These are phyloP conservation scores for Stachybotrys echinatus DNA, from an alignment of 2,329 filamentous ascomycete genomes.

Conservation along the genomic window DNA sequence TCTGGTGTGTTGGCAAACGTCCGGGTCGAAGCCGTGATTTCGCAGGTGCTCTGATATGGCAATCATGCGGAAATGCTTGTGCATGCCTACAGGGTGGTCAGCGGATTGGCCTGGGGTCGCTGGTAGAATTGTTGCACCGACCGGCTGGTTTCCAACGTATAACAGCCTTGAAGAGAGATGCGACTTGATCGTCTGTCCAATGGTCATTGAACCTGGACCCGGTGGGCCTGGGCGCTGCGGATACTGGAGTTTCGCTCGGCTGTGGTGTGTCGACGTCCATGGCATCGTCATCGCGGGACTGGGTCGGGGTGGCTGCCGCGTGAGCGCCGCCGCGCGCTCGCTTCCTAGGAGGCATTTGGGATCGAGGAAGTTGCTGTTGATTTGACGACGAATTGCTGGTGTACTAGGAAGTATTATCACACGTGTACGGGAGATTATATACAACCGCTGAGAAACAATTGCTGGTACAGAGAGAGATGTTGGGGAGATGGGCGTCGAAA, in stretches of 20 bases:
- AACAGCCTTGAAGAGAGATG: constrained; percentile 85
- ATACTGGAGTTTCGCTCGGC: constrained; percentile 41
- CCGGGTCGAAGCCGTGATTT: constrained; percentile 72
- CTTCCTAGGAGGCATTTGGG: constrained; percentile 64
- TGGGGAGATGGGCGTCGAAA: too few relatives aligned
- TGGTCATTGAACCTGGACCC: constrained; percentile 49
- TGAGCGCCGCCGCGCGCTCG: constrained; percentile 52
- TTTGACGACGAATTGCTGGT: too few relatives aligned
- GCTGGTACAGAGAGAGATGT: too few relatives aligned
- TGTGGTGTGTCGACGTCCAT: constrained; percentile 56
- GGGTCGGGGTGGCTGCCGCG: constrained; percentile 52
- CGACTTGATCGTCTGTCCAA: constrained; percentile 96
- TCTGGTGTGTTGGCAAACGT: constrained; percentile 70
- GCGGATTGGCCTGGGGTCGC: constrained; percentile 4
- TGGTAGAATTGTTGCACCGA: constrained; percentile 24
- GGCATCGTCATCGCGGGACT: constrained; percentile 50
- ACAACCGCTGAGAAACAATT: too few relatives aligned
- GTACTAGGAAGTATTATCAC: too few relatives aligned
- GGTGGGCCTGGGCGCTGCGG: constrained; percentile 10
- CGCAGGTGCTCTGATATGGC: constrained; percentile 75
- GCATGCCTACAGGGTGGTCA: constrained; percentile 59
- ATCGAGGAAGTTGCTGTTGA: neutral
- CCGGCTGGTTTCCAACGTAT: constrained; percentile 96
- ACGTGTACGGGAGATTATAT: too few relatives aligned
- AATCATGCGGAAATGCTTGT: constrained; percentile 91